These are phyloP conservation scores for Casaregolazyma suthepensis DNA, from an alignment of 1,139 yeast species.

Conservation along the genomic window DNA sequence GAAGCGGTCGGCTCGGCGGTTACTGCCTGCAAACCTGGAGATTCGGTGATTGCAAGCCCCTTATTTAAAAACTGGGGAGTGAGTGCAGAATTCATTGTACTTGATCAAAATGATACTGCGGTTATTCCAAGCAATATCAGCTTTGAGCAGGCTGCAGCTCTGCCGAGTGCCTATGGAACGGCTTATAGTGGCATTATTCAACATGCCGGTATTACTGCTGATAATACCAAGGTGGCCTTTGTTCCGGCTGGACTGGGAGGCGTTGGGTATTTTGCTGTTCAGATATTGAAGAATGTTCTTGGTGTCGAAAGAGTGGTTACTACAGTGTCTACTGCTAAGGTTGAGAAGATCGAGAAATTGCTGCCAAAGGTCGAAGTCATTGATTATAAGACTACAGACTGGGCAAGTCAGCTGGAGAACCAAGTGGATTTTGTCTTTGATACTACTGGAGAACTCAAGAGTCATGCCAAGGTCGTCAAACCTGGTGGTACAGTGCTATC, in stretches of 20 bases:
- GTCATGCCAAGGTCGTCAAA: constrained; percentile 9
- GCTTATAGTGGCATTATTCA: neutral
- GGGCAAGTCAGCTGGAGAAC: constrained; percentile 6
- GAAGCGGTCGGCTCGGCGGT: constrained; percentile 52
- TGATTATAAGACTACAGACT: constrained; percentile 11
- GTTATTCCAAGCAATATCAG: neutral
- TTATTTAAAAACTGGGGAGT: neutral
- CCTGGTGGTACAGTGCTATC: constrained; percentile 5
- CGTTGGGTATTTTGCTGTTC: constrained; percentile 9
- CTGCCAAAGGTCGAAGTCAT: constrained; percentile 9
- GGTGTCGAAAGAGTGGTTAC: constrained; percentile 9
- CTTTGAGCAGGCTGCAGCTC: constrained; percentile 12
- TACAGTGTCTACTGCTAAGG: constrained; percentile 11
- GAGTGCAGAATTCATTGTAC: neutral
- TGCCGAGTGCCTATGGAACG: constrained; percentile 10
- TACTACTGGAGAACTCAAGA: constrained; percentile 11
- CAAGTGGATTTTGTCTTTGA: constrained; percentile 10
- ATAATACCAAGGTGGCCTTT: constrained; percentile 6
- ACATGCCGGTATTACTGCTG: neutral
- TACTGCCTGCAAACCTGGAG: constrained; percentile 47
- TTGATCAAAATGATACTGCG: neutral
- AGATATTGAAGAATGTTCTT: constrained; percentile 8
- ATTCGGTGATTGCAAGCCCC: constrained; percentile 36
- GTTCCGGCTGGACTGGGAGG: constrained; percentile 14
- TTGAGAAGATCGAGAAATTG: constrained; percentile 9